Evolutionary conservation across 2,329 filamentous ascomycete species (phyloP).

Genomic region (Botryotinia narcissicola): DNA sequence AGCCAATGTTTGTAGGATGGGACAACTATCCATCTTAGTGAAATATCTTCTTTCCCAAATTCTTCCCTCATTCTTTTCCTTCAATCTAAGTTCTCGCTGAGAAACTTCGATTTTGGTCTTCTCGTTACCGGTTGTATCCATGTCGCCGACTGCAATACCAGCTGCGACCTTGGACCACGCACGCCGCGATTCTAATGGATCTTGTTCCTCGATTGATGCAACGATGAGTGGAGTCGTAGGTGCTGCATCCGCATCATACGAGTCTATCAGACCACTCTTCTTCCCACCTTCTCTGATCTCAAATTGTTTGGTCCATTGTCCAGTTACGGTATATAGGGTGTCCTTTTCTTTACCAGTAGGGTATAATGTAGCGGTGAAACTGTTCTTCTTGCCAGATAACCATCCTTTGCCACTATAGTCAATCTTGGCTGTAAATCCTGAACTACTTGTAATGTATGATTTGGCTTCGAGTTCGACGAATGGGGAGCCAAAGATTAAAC

Average conservation of each 20-base stretch:
- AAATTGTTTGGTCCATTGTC: conserved; percentile 87
- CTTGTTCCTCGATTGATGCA: conserved; percentile 72
- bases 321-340: conserved; percentile 75
- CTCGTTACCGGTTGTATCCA: conserved; percentile 73
- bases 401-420: conserved; percentile 94
- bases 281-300: conserved; percentile 68
- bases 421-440: conserved; percentile 83
- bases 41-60: conserved; percentile 88
- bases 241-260: conserved; percentile 57
- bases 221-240: conserved; percentile 67
- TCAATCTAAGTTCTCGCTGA: conserved; percentile 72
- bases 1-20: conserved; percentile 44
- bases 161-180: conserved; percentile 85
- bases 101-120: conserved; percentile 89
- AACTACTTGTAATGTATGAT: conserved; percentile 82
- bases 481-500: conserved; percentile 79
- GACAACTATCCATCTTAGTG: conserved; percentile 49
- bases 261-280: conserved; percentile 54
- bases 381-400: conserved; percentile 95
- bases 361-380: conserved; percentile 73
- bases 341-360: conserved; percentile 69
- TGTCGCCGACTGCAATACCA: conserved; percentile 77
- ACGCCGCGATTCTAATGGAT: conserved; percentile 80
- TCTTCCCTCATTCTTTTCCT: conserved; percentile 71
- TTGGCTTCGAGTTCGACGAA: conserved; percentile 87